Evolutionary conservation across 2,329 filamentous ascomycete species (phyloP), one percentile per base, ranked within the genome.

Genomic region (Penicillium sp.): DNA sequence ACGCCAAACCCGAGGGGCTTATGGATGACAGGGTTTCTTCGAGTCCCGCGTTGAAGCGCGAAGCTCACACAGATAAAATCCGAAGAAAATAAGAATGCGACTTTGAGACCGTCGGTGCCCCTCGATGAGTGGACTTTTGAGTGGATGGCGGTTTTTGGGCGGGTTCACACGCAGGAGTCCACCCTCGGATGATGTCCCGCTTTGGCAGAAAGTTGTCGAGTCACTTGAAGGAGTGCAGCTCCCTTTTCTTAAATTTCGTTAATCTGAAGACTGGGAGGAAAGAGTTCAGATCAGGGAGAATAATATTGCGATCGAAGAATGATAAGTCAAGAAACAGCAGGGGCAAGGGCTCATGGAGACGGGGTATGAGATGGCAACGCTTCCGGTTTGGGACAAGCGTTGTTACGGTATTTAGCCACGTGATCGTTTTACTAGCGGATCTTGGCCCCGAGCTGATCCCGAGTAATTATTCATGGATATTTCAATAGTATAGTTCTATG

Each of bases 31-130:
- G 76, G 73, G 52, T 76, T 78, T 39, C 48, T 50, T 39, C 53
- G 74, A 74, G 61, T 82, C 81, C 69, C 79, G 76, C 57, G 80
- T 82, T 53, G 79, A 82, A 65, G 76, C 74, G 67, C 77, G 78
- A 71, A 77, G 76, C 72, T 77, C 78, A 63, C 71, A 66, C 53
- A 51, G 25, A 44, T 15, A 31, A 34, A 57, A 81, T 75, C 69
- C 78, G 78, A 70, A 80, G 76, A 66, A 78, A 74, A 62, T 78
- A 80, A 68, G 80, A 78, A 67, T 79, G 79, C 58, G 70, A 76
- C 57, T 59, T 52, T 52, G 60, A 65, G 55, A 60, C 57, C 53
- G 62, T 56, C 52, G 76, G 69, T 79, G 79, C 77, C 81, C 79
- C 76, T 81, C 81, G 78, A 82, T 84, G 72, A 76, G 76, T 65